Conservation (phyloP, 2,329 filamentous ascomycete species). For the Rhytidhysteron rufulum region DNA sequence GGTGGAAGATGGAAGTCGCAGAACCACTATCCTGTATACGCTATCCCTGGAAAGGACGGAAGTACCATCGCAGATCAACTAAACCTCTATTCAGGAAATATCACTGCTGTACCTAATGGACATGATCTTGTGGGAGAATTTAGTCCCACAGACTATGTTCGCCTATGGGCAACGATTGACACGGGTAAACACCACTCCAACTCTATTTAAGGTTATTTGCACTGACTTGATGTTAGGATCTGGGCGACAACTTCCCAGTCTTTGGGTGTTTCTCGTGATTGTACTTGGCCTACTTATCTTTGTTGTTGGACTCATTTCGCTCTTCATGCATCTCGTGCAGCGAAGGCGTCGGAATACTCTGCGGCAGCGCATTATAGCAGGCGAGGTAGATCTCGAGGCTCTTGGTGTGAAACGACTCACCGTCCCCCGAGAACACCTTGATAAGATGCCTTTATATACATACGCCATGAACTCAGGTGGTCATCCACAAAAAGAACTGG, state of each 20-base stretch:
- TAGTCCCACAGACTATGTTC: constrained; percentile 41
- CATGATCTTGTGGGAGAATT: constrained; percentile 36
- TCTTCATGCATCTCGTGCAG: constrained; percentile 75
- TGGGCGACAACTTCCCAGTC: constrained; percentile 60
- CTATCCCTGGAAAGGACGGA: constrained; percentile 67
- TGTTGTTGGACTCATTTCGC: constrained; percentile 64
- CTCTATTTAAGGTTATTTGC: too few relatives aligned
- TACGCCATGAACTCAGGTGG: constrained; percentile 49
- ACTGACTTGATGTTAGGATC: constrained; percentile 37
- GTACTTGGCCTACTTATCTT: constrained; percentile 68
- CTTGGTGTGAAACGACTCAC: constrained; percentile 79
- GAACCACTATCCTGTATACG: constrained; percentile 80
- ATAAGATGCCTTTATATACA: constrained; percentile 72
- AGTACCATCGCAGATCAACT: constrained; percentile 66
- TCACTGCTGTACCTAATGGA: constrained; percentile 49
- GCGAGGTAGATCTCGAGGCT: constrained; percentile 81
- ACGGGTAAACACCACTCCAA: too few relatives aligned
- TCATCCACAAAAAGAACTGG: neutral
- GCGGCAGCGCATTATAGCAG: constrained; percentile 65
- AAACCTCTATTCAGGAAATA: constrained; percentile 71
- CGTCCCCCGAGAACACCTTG: constrained; percentile 68
- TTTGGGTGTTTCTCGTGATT: constrained; percentile 74
- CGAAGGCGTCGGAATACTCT: constrained; percentile 65
- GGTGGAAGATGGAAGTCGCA: constrained; percentile 65
- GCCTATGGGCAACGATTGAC: constrained; percentile 50